Conservation (phyloP, 345 rosid genomes). For the Salix purpurea region DNA sequence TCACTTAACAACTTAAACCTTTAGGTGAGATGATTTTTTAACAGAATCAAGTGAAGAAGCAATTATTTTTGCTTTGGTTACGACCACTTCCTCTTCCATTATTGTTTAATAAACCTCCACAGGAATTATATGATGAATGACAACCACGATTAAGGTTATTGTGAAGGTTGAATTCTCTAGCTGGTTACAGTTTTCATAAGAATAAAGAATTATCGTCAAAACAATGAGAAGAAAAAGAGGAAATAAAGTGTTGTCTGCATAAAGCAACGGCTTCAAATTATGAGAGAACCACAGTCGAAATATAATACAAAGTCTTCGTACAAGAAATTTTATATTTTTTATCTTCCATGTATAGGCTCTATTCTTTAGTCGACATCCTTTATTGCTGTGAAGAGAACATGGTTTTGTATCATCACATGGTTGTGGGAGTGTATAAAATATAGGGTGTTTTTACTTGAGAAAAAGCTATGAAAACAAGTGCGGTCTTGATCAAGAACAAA, state of each 20-base stretch:
- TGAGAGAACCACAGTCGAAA: not conserved
- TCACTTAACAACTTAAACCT: too few species aligned
- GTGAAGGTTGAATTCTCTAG: too few species aligned
- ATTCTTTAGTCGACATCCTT: not conserved
- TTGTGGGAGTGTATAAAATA: not conserved
- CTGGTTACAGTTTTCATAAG: not conserved
- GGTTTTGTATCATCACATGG: not conserved
- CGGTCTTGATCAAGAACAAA: conserved; percentile 21
- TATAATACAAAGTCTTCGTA: not conserved
- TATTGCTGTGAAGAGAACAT: not conserved
- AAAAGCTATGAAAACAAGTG: conserved; percentile 22
- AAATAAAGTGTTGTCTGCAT: not conserved
- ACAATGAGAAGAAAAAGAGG: not conserved
- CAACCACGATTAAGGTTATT: too few species aligned
- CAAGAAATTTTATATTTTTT: not conserved
- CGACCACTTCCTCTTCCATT: too few species aligned
- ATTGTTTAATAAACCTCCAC: too few species aligned
- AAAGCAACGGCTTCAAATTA: not conserved
- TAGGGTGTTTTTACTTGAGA: not conserved
- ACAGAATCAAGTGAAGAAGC: too few species aligned
- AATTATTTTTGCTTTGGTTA: too few species aligned
- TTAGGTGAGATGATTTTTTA: too few species aligned
- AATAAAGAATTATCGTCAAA: not conserved
- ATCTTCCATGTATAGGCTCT: not conserved
- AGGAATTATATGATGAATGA: too few species aligned